Evolutionary conservation across 495 filamentous ascomycete genomes (phyloP).

Genomic region (Podospora pseudocomata): DNA sequence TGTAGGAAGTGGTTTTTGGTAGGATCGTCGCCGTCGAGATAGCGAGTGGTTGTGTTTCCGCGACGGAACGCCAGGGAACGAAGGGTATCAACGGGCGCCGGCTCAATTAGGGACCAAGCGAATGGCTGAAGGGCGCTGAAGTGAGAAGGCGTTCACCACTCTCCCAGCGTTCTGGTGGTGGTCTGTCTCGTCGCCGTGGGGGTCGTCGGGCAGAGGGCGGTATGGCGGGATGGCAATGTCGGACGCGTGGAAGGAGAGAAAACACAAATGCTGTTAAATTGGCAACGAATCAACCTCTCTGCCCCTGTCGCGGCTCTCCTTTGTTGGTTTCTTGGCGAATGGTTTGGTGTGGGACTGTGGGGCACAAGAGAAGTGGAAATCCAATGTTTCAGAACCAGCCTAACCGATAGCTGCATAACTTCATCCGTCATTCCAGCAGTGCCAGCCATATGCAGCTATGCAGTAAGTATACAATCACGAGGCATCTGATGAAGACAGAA

Average conservation of each 20-base stretch:
- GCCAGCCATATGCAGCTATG: neutral
- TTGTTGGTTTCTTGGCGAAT: neutral
- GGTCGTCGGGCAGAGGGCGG: constrained; percentile 1
- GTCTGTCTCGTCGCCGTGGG: constrained; percentile 6
- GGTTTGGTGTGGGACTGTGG: neutral
- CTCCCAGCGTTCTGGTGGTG: constrained; percentile 4
- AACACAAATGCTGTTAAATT: constrained; percentile 10
- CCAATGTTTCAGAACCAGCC: constrained; percentile 3
- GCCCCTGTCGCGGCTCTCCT: constrained; percentile 5
- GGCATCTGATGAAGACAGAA: neutral
- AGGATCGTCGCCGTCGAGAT: constrained; percentile 6
- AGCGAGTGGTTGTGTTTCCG: constrained; percentile 23
- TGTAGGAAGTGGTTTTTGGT: neutral
- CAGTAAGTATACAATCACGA: neutral
- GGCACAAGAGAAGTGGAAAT: neutral
- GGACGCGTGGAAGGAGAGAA: constrained; percentile 7
- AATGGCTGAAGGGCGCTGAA: constrained; percentile 12
- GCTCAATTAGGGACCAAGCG: constrained; percentile 9
- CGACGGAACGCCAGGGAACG: constrained; percentile 3
- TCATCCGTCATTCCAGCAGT: neutral
- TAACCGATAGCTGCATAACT: neutral
- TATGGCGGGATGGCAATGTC: constrained; percentile 7
- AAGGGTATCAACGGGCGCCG: neutral
- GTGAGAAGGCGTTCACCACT: neutral
- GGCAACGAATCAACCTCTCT: constrained; percentile 3